These are phyloP conservation scores for Cyathus striatus DNA, from an alignment of 768 basidiomycete genomes.

Conservation along the genomic window DNA sequence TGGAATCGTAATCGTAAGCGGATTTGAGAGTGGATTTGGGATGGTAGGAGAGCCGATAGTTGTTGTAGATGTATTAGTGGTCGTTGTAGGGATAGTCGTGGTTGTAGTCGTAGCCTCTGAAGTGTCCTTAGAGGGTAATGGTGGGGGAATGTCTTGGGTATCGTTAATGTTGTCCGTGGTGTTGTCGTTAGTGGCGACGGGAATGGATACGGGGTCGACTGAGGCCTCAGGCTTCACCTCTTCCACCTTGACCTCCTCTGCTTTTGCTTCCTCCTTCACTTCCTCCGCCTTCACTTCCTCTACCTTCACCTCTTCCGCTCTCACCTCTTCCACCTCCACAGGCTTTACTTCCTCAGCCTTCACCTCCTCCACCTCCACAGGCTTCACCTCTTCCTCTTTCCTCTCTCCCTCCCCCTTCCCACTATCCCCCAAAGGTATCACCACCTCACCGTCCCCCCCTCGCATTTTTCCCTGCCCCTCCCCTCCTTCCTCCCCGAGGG, in stretches of 20 bases:
- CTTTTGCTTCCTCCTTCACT: neutral
- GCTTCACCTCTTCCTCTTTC: neutral
- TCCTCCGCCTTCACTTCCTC: neutral
- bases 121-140: neutral
- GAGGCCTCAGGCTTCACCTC: neutral
- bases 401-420: neutral
- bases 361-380: neutral
- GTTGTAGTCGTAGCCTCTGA: neutral
- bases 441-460: constrained; percentile 3
- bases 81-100: no score
- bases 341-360: neutral
- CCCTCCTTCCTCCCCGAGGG: neutral
- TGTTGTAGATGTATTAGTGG: no score
- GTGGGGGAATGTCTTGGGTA: constrained; percentile 6
- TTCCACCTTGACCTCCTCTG: neutral
- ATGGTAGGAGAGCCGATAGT: no score
- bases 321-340: neutral
- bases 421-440: neutral
- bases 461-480: neutral
- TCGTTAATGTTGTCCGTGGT: constrained; percentile 7
- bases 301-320: neutral
- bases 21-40: neutral
- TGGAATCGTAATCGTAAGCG: neutral
- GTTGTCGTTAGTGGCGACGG: constrained; percentile 6
- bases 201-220: constrained; percentile 2